These are phyloP conservation scores for Fusarium sp. DNA, from an alignment of 2,329 filamentous ascomycete species.

Conservation along the genomic window DNA sequence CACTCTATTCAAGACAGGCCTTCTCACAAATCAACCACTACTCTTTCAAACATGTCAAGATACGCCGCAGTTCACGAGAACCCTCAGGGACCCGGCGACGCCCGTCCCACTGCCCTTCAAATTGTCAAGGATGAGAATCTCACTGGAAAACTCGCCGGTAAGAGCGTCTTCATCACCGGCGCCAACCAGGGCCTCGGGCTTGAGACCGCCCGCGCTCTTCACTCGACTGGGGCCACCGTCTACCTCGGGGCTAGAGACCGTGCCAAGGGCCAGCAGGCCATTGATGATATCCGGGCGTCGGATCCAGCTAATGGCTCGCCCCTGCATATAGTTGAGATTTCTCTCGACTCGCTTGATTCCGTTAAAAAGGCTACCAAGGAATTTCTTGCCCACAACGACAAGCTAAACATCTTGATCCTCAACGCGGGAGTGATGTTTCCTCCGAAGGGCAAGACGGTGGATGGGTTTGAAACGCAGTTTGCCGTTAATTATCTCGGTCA, in stretches of 20 bases:
- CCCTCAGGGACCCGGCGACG: conserved; percentile 29
- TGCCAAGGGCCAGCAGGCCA: conserved; percentile 10
- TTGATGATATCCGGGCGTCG: not conserved
- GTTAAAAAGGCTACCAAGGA: not conserved
- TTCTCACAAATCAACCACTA: not conserved
- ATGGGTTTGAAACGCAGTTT: conserved; percentile 47
- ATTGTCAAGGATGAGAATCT: conserved; percentile 12
- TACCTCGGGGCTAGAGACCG: conserved; percentile 18
- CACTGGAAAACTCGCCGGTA: not conserved
- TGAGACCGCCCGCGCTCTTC: conserved; percentile 15
- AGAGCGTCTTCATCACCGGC: conserved; percentile 25
- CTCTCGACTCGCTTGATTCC: conserved; percentile 19
- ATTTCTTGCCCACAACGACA: not conserved
- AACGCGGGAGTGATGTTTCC: conserved; percentile 31
- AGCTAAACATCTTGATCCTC: conserved; percentile 14
- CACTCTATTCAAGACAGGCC: too few relatives aligned
- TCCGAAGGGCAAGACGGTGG: conserved; percentile 15
- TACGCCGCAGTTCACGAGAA: not conserved
- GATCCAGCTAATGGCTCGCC: not conserved
- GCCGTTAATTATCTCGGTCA: conserved; percentile 47
- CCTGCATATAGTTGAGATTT: conserved; percentile 1
- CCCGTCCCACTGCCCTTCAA: conserved; percentile 33
- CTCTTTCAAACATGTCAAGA: conserved; percentile 12
- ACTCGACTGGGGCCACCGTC: conserved; percentile 13
- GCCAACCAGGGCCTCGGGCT: conserved; percentile 22